Evolutionary conservation across 1,284 basidiomycete genomes (phyloP).

Genomic region (Malassezia slooffiae): DNA sequence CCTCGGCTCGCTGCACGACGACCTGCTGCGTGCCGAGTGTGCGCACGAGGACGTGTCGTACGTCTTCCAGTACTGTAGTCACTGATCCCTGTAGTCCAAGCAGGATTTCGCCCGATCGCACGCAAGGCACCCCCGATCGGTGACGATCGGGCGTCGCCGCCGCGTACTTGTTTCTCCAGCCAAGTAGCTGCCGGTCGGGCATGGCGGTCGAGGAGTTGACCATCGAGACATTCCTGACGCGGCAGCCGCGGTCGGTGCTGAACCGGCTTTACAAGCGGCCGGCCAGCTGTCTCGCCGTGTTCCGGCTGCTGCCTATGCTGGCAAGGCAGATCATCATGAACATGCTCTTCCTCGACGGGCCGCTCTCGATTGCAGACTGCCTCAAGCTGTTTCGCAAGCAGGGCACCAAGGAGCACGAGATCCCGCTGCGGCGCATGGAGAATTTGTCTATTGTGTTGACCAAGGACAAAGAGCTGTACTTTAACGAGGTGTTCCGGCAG

Average conservation of each 20-base stretch:
- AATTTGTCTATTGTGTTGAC: conserved; percentile 26
- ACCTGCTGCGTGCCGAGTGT: conserved; percentile 80
- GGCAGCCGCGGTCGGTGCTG: conserved; percentile 71
- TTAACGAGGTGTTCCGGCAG: conserved; percentile 35
- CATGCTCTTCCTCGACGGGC: conserved; percentile 75
- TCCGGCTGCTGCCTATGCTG: conserved; percentile 72
- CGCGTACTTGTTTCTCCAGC: background rate
- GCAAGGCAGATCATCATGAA: conserved; percentile 85
- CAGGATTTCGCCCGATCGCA: conserved; percentile 4
- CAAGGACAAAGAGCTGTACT: conserved; percentile 49
- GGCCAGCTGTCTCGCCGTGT: conserved; percentile 84
- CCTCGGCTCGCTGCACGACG: conserved; percentile 84
- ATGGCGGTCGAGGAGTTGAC: conserved; percentile 15
- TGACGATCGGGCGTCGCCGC: background rate
- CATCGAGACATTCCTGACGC: conserved; percentile 63
- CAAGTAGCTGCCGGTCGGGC: background rate
- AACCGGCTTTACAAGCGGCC: conserved; percentile 76
- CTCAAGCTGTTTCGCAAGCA: conserved; percentile 64
- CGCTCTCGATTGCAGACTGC: conserved; percentile 62
- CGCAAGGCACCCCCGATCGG: background rate
- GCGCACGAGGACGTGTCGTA: conserved; percentile 63
- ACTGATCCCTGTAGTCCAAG: conserved; percentile 12
- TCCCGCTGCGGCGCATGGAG: conserved; percentile 5
- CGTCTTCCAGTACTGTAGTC: conserved; percentile 48
- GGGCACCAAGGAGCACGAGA: conserved; percentile 46